Base-by-base conservation (phyloP, 148 eudicot species). In the Dysphania ambrosioides region DNA sequence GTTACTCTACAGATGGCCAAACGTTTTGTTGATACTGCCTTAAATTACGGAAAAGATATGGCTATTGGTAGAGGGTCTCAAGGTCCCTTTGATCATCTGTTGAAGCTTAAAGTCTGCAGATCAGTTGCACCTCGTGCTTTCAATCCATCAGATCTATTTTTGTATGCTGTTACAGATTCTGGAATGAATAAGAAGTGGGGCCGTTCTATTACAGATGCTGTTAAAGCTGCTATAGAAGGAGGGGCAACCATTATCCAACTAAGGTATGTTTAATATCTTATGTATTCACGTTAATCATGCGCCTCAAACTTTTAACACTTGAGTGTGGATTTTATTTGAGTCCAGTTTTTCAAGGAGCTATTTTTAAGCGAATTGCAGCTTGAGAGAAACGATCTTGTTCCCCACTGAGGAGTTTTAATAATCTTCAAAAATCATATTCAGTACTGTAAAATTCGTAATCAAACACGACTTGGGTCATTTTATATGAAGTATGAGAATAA, bases 101-200 rank as follows among this genome's bases (percentile, higher is more conserved):
- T 86, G 72, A 94, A 88, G 87, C 95, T 91, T 70, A 86, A 88
- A 83, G 76, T 60, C 51, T 76, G 73, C 34, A 80, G 74, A 62
- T 67, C 81, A 60, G 53, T 71, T 68, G 72, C 79, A 63, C 87
- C 55, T 24, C 83, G 62, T 38, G 65, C 72, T 34, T 91, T 94
- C 78, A 76, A 76, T 72, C 96, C 96, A 42, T 73, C 77, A 66
- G 86, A 84, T 75, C 88, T 94, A 75, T 87, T 91, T 73, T 82
- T 94, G 32, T 94, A 91, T 80, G 98, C 98, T 75, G 96, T 94
- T 64, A 91, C 98, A n/a, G 98, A 93, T 83, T 89, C 97, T n/a
- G 82, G 91, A 79, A 93, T 93, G 98, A 93, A 89, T 73, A 77
- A 81, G 68, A 88, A 86, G 71, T 91, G 98, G 98, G 93, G 91